Conservation (phyloP, 1,284 basidiomycete species). For the Melampsora allii-populina region DNA sequence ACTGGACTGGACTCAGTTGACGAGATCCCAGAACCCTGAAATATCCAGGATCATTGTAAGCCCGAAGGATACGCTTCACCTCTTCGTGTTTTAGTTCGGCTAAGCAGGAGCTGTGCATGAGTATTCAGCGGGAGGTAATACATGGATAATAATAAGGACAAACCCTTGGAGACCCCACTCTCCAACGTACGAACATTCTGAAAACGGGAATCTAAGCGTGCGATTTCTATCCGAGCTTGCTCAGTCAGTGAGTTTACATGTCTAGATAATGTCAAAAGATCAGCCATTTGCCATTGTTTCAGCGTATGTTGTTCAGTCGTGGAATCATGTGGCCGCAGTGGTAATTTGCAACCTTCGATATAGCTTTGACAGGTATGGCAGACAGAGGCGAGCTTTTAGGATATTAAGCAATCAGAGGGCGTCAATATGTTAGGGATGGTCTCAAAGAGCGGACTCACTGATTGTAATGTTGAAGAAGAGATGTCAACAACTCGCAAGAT, state of each 20-base stretch:
- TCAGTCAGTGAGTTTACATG: slow-evolving; percentile 10
- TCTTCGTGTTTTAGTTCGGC: slow-evolving; percentile 39
- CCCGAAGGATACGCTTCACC: slow-evolving; percentile 35
- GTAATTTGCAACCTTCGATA: slow-evolving; percentile 12
- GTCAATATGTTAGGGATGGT: not conserved
- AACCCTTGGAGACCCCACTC: slow-evolving; percentile 25
- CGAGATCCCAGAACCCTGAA: slow-evolving; percentile 20
- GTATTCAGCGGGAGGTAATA: not conserved
- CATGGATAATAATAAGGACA: not conserved
- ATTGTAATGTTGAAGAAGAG: slow-evolving; percentile 23
- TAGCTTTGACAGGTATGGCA: slow-evolving; percentile 19
- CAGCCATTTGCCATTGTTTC: slow-evolving; percentile 32
- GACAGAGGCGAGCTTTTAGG: slow-evolving; percentile 22
- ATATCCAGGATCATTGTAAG: slow-evolving; percentile 30
- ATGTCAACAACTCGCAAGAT: slow-evolving; percentile 15
- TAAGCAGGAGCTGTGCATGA: not conserved
- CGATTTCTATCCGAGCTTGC: slow-evolving; percentile 1
- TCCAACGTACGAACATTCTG: slow-evolving; percentile 14
- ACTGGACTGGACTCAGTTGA: slow-evolving; percentile 36
- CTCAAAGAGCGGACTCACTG: slow-evolving; percentile 8
- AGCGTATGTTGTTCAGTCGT: not conserved
- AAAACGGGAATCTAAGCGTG: slow-evolving; percentile 5
- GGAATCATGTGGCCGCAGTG: not conserved
- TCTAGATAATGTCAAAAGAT: slow-evolving; percentile 11
- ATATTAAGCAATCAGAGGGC: slow-evolving; percentile 2